These are phyloP conservation scores for Nicotiana obtusifolia DNA, from an alignment of 257 asterid species.

Conservation along the genomic window DNA sequence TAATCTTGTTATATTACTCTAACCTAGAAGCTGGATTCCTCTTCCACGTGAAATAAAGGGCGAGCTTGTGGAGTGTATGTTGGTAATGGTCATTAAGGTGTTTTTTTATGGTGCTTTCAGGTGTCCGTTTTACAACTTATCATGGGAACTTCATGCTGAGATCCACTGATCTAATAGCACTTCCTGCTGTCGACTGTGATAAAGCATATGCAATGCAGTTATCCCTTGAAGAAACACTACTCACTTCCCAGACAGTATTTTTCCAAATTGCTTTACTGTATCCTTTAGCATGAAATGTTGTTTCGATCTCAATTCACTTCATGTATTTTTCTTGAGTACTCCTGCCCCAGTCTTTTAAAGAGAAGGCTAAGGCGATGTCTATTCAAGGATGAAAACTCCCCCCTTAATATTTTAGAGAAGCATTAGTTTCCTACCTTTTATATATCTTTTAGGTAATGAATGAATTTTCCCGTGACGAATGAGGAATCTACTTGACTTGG, in stretches of 20 bases:
- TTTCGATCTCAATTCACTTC: neutral
- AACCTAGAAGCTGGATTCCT: neutral
- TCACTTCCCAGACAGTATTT: slow-evolving; percentile 74
- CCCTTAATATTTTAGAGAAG: neutral
- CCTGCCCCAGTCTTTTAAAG: neutral
- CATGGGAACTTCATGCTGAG: slow-evolving; percentile 98
- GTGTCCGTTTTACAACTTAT: slow-evolving; percentile 93
- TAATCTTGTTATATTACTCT: slow-evolving; percentile 18
- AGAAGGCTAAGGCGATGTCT: neutral
- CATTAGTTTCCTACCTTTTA: neutral
- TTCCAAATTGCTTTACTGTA: slow-evolving; percentile 96
- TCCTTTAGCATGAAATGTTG: slow-evolving; percentile 38
- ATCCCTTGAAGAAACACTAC: slow-evolving; percentile 87
- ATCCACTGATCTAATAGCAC: slow-evolving; percentile 92
- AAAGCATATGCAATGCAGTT: slow-evolving; percentile 95
- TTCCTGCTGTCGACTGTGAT: slow-evolving; percentile 98
- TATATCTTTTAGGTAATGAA: neutral
- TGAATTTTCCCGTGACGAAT: neutral
- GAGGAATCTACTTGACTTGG: neutral
- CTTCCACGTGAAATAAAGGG: neutral
- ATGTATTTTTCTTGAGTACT: neutral
- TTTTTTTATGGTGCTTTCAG: slow-evolving; percentile 35
- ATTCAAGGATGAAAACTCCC: neutral
- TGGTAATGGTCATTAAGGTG: neutral
- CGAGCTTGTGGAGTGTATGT: neutral